Base-by-base conservation (phyloP, 2,329 filamentous ascomycete species). In the Magnaporthiopsis poae region DNA sequence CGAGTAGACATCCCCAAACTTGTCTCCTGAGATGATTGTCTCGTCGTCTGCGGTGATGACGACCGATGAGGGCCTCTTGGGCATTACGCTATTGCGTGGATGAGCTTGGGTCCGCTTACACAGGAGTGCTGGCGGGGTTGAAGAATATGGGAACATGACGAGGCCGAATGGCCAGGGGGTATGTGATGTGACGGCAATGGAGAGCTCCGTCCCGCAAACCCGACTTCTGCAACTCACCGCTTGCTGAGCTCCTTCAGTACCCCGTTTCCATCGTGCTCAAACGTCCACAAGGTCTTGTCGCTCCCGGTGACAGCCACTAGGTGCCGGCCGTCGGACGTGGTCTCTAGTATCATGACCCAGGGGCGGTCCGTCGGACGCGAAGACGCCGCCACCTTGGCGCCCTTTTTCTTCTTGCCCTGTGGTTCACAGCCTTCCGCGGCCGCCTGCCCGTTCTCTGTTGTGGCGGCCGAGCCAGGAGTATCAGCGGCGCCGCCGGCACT, bases 1-100 rank as follows among this genome's bases (percentile, higher is more conserved):
- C 13, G 90, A 86, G 78, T 96, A 98, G 68, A 97, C 94, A 75
- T 99, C 95, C 70, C 95, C 95, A 73, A 98, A 98, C 77, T 99
- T 99, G 80, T 99, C 95, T 65, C 88, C 94, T 69, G 86, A 88
- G 67, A 98, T 78, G 69, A 99, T 91, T 11, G 87, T 90, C 61
- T 83, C 81, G 69, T 86, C 83, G 74, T 93, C 88, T 59, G 85
- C 80, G 9, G 89, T 87, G 65, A 97, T 78, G 65, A 84, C 80
- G 67, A 98, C 80, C 52, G 90, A 87, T 74, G 89, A 94, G 15
- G 93, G 92, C 52, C 92, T 88, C 80, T 97, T 98, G 59, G 92
- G 91, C 90, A 98, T 96, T 67, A 79, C 79, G 76, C 92, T 94
- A 68, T 65, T 21, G 7, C 5, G n/a, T 21, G 46, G 46, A 25